Conservation (phyloP, 108 stramenopile species). For the Nannochloropsis oceanica region DNA sequence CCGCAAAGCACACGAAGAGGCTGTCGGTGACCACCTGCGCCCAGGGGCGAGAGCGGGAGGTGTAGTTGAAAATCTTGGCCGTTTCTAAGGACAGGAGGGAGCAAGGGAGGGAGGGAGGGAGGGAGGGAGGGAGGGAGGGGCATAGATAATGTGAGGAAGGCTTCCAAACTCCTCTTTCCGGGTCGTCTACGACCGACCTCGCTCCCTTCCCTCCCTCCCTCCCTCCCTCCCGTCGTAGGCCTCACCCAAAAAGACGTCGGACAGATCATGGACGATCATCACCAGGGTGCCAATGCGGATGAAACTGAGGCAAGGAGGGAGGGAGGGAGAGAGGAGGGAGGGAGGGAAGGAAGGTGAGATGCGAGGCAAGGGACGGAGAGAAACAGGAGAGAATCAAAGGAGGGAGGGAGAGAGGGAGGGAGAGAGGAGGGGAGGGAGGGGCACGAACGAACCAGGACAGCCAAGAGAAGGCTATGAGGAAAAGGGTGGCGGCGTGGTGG, state of each 20-base stretch:
- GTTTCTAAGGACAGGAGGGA: too few species aligned
- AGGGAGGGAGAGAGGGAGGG: slow-evolving; percentile 11
- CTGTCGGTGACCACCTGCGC: slow-evolving; percentile 8
- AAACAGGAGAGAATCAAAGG: slow-evolving; percentile 5
- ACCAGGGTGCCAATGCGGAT: slow-evolving; percentile 23
- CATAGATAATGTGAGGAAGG: too few species aligned
- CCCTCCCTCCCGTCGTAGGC: too few species aligned
- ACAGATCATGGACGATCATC: slow-evolving; percentile 24
- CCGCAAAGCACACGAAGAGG: slow-evolving; percentile 23
- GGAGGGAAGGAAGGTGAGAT: neutral
- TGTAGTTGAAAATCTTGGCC: slow-evolving; percentile 40
- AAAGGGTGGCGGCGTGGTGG: slow-evolving; percentile 23
- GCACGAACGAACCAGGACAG: neutral
- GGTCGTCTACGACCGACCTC: too few species aligned
- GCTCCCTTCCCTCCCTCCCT: too few species aligned
- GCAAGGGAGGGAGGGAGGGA: too few species aligned
- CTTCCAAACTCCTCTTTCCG: too few species aligned
- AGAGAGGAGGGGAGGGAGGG: neutral
- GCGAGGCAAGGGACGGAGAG: neutral
- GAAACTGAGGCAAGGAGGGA: neutral
- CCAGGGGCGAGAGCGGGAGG: neutral
- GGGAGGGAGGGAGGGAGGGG: too few species aligned
- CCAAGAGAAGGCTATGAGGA: slow-evolving; percentile 20
- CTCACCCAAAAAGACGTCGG: slow-evolving; percentile 34
- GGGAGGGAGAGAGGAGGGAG: neutral